Percentiles rank a stretch among this genome's conserved stretches.
Evolutionary conservation across 371 early-diverging fungal species (phyloP).

Genomic region (Cokeromyces recurvatus): DNA sequence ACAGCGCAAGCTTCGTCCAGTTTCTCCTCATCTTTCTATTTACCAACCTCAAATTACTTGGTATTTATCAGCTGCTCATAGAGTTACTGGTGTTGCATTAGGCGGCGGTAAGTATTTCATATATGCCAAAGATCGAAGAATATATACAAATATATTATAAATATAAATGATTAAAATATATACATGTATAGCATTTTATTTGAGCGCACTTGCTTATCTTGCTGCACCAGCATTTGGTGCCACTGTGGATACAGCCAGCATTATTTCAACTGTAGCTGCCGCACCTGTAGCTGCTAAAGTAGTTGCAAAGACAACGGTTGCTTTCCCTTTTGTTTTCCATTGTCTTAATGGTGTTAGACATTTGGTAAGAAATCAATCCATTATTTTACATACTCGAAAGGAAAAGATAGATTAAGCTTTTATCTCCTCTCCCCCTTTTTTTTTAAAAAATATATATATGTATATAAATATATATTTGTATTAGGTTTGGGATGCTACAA

Average conservation of each 20-base stretch:
- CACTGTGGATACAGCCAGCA: conserved; percentile 60
- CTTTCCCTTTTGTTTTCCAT: conserved; percentile 82
- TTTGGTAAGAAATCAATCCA: conserved; percentile 46
- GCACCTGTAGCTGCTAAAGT: conserved; percentile 45
- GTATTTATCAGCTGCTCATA: conserved; percentile 72
- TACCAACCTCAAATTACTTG: conserved; percentile 90
- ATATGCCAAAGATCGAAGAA: too few relatives aligned
- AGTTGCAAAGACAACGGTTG: conserved; percentile 45
- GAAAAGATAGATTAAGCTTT: too few relatives aligned
- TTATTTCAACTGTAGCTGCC: conserved; percentile 45
- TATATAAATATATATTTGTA: too few relatives aligned
- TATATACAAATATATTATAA: neutral
- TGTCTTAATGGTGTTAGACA: conserved; percentile 85
- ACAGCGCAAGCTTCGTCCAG: conserved; percentile 74
- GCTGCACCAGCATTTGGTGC: conserved; percentile 51
- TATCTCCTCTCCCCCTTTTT: neutral
- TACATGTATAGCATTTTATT: conserved; percentile 56
- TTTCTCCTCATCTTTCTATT: conserved; percentile 80
- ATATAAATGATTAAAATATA: neutral
- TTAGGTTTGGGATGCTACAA: conserved; percentile 85
- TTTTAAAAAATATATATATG: neutral
- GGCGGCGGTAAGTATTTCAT: conserved; percentile 72
- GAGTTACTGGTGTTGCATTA: conserved; percentile 77
- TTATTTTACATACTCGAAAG: too few relatives aligned
- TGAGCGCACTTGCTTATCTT: conserved; percentile 59